Conservation (phyloP, 441 rosid species). For the Aquilaria agallochum region DNA sequence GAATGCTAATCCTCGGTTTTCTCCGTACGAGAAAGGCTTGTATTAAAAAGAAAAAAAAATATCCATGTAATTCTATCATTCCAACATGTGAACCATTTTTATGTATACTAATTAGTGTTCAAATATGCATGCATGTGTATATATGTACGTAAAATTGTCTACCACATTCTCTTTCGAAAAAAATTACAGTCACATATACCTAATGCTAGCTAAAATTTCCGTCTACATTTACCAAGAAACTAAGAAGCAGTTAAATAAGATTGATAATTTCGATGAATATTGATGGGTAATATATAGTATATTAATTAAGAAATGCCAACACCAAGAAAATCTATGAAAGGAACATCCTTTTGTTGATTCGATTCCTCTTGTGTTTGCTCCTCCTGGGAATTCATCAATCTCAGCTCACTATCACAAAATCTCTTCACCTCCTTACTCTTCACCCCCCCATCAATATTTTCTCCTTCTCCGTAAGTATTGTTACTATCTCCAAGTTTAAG, state of each 20-base stretch:
- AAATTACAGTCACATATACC: background rate
- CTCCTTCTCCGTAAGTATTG: background rate
- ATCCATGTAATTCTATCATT: too few relatives aligned
- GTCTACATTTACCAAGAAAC: slow-evolving; percentile 4
- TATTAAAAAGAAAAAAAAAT: slow-evolving; percentile 4
- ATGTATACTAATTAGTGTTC: too few relatives aligned
- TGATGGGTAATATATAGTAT: too few relatives aligned
- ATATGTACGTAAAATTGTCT: too few relatives aligned
- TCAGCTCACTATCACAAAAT: slow-evolving; percentile 14
- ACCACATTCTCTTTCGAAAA: background rate
- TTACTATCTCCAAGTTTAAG: slow-evolving; percentile 22
- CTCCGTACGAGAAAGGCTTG: background rate
- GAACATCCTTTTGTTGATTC: slow-evolving; percentile 31
- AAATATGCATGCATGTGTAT: too few relatives aligned
- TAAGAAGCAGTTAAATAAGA: slow-evolving; percentile 9
- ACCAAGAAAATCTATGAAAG: slow-evolving; percentile 50
- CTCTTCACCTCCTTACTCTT: slow-evolving; percentile 23
- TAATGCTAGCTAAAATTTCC: slow-evolving; percentile 19
- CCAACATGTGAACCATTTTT: too few relatives aligned
- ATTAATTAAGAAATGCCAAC: slow-evolving; percentile 54
- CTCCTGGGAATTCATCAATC: slow-evolving; percentile 20
- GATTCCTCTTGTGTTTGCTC: slow-evolving; percentile 33
- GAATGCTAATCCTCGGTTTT: too few relatives aligned
- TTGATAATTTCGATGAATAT: slow-evolving; percentile 4
- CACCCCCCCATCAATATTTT: slow-evolving; percentile 14